Evolutionary conservation across 768 basidiomycete species (phyloP).

Genomic region (Lentinus brumalis): DNA sequence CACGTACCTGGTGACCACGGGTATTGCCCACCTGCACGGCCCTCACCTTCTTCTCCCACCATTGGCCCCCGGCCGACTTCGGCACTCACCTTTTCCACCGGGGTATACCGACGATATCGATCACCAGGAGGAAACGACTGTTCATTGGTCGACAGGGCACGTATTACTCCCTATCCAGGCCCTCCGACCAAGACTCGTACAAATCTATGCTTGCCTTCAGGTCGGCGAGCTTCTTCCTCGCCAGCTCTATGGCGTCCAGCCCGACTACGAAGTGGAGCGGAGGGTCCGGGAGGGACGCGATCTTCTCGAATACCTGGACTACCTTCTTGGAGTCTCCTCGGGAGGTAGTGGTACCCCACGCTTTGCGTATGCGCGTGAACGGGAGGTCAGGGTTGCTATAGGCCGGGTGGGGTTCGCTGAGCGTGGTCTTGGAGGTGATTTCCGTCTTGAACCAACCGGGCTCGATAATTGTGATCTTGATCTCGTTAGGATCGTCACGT

Average conservation of each 20-base stretch:
- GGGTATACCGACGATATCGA: too few species aligned
- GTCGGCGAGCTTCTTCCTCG: neutral
- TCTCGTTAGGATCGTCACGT: too few species aligned
- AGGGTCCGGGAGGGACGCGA: constrained; percentile 17
- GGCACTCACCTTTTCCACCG: too few species aligned
- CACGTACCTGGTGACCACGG: too few species aligned
- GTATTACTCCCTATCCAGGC: neutral
- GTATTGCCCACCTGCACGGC: too few species aligned
- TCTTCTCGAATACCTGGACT: constrained; percentile 16
- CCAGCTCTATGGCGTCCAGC: neutral
- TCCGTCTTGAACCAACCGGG: constrained; percentile 18
- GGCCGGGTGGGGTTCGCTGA: constrained; percentile 1
- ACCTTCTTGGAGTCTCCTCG: constrained; percentile 14
- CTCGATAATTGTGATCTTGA: constrained; percentile 23
- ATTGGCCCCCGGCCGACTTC: too few species aligned
- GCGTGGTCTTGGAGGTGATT: neutral
- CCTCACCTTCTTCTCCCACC: too few species aligned
- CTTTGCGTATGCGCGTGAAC: neutral
- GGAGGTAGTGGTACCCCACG: too few species aligned
- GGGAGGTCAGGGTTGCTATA: neutral
- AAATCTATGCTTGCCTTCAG: neutral
- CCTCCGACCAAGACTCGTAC: constrained; percentile 12
- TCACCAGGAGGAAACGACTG: too few species aligned
- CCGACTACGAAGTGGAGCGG: constrained; percentile 20
- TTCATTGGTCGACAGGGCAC: too few species aligned